Evolutionary conservation across 2,329 filamentous ascomycete species (phyloP).

Genomic region (Scytalidium sp.): DNA sequence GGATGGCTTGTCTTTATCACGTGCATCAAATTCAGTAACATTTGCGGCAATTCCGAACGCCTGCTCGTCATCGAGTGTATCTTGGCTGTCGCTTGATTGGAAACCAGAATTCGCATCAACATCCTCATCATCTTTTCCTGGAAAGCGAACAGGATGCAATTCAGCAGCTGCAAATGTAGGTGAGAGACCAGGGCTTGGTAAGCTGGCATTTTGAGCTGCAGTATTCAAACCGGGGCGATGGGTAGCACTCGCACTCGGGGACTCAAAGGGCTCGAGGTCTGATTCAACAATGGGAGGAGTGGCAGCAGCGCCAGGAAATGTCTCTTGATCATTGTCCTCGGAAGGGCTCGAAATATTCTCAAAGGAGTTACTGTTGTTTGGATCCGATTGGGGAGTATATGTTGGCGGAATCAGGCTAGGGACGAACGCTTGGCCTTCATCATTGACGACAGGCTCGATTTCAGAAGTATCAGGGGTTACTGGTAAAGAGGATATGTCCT

Average conservation of each 20-base stretch:
- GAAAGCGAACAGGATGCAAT: conserved; percentile 25
- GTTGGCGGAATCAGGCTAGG: conserved; percentile 32
- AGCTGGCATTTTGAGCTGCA: conserved; percentile 79
- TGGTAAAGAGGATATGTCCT: conserved; percentile 32
- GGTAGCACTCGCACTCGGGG: conserved; percentile 44
- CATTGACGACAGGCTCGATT: conserved; percentile 39
- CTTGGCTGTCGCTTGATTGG: conserved; percentile 24
- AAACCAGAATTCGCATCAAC: conserved; percentile 28
- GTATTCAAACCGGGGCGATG: conserved; percentile 60
- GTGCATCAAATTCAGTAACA: conserved; percentile 26
- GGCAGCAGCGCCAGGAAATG: conserved; percentile 60
- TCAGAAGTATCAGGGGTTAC: conserved; percentile 60
- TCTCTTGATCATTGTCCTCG: conserved; percentile 38
- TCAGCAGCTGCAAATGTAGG: conserved; percentile 78
- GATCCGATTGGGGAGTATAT: conserved; percentile 43
- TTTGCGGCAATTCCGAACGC: not conserved
- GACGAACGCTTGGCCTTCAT: conserved; percentile 7
- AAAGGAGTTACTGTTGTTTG: conserved; percentile 36
- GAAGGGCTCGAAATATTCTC: conserved; percentile 18
- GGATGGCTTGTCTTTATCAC: not conserved
- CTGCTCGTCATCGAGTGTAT: conserved; percentile 17
- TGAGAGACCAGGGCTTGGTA: conserved; percentile 92
- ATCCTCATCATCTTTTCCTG: conserved; percentile 41
- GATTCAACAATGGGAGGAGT: conserved; percentile 75
- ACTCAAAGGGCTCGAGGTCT: conserved; percentile 60